Evolutionary conservation across 2,329 filamentous ascomycete genomes (phyloP).

Genomic region (Fusarium sp.): DNA sequence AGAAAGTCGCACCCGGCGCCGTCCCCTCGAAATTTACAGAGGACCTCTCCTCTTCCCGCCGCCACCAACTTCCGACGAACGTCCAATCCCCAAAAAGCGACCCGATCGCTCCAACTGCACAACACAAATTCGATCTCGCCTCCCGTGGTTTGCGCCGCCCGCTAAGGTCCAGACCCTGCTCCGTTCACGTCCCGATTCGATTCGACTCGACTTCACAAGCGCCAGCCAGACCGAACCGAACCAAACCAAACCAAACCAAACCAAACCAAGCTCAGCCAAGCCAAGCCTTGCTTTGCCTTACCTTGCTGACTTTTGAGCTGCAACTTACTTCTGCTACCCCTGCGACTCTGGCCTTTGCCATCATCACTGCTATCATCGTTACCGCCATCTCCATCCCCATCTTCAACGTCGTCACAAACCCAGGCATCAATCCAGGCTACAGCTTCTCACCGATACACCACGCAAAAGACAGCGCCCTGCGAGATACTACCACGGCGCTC

Average conservation of each 20-base stretch:
- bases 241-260: slow-evolving; percentile 11
- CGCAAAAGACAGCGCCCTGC: slow-evolving; percentile 41
- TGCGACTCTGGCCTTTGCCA: slow-evolving; percentile 29
- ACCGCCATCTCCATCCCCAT: not conserved
- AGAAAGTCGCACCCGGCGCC: slow-evolving; percentile 32
- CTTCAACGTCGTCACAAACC: slow-evolving; percentile 13
- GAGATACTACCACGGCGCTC: slow-evolving; percentile 43
- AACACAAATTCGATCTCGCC: slow-evolving; percentile 43
- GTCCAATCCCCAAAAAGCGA: slow-evolving; percentile 23
- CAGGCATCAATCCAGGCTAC: not conserved
- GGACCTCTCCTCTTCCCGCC: slow-evolving; percentile 30
- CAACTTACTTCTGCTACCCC: slow-evolving; percentile 36
- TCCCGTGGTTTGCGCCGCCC: slow-evolving; percentile 45
- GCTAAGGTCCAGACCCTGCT: slow-evolving; percentile 46
- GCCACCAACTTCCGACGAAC: slow-evolving; percentile 35
- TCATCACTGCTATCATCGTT: slow-evolving; percentile 18
- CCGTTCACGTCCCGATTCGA: slow-evolving; percentile 43
- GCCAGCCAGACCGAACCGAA: slow-evolving; percentile 6
- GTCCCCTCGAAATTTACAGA: slow-evolving; percentile 27
- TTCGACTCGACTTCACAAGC: slow-evolving; percentile 37
- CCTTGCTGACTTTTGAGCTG: slow-evolving; percentile 42
- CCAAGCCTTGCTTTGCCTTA: slow-evolving; percentile 42
- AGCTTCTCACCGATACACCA: slow-evolving; percentile 4
- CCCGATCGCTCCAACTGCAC: slow-evolving; percentile 36
- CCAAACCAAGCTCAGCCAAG: slow-evolving; percentile 22